Base-by-base conservation (phyloP, 768 basidiomycete species). In the Agaricus subrufescens region DNA sequence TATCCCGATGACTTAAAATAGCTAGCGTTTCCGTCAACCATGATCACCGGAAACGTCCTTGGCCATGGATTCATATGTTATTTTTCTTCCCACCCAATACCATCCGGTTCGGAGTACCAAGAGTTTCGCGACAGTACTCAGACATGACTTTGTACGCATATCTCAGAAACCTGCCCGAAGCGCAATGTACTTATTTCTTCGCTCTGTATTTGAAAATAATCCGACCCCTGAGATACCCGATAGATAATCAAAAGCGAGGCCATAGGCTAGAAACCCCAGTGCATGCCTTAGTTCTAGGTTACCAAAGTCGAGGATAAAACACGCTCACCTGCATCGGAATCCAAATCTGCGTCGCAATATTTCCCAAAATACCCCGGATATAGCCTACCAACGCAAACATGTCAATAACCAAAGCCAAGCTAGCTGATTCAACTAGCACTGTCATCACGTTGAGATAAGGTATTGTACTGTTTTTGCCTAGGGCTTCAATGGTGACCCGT, bases 391-490 rank as follows among this genome's bases (percentile, higher is more conserved):
- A 29, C 4, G 26, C 50, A 15, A 52, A 42, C 12, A 52, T 3
- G 3, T 52, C 40, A 30, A 52, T 25, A 14, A 59, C 4, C 15
- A 61, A 44, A 29, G 57, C 56, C 30, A 61, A 38, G 30, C 43
- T 44, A 14, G 60, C 60, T 4, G 60, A 61, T 53, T 61, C 60
- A 26, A 61, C n/a, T 26, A 58, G 53, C 39, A 61, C 48, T 9
- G 54, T 51, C 23, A 61, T 52, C 27, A 61, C 50, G 19, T 43
- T 53, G 29, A 37, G 46, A 46, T 51, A 61, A 5, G 57, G 57
- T 15, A 46, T 46, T 39, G 46, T 29, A 25, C 54, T 46, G 15
- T 47, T 40, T 38, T 50, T 50, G 1, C 61, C 61, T 15, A 61
- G 52, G 2, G 51, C 56, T 37, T 44, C 43, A 1, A 38, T 48